These are phyloP conservation scores for Podospora appendiculata DNA, from an alignment of 495 filamentous ascomycete genomes.

Conservation along the genomic window DNA sequence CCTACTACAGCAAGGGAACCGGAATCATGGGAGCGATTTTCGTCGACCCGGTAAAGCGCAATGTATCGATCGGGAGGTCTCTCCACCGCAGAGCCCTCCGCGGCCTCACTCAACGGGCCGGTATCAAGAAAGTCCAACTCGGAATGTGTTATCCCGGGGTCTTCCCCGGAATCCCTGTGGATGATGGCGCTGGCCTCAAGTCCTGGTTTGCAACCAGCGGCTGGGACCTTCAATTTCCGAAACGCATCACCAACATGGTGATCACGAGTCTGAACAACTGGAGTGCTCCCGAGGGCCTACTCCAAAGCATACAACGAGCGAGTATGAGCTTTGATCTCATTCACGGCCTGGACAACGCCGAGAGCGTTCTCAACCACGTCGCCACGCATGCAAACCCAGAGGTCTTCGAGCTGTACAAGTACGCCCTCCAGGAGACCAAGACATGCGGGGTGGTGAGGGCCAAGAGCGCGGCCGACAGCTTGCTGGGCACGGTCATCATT, in stretches of 20 bases:
- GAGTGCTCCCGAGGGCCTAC: constrained; percentile 65
- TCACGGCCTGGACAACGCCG: constrained; percentile 70
- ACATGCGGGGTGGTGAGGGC: constrained; percentile 78
- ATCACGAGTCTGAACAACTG: constrained; percentile 61
- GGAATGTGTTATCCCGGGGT: constrained; percentile 71
- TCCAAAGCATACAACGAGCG: constrained; percentile 60
- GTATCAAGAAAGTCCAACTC: constrained; percentile 68
- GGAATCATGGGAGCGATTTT: constrained; percentile 78
- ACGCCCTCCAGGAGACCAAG: constrained; percentile 64
- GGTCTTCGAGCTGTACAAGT: constrained; percentile 72
- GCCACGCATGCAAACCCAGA: constrained; percentile 69
- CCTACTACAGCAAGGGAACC: constrained; percentile 67
- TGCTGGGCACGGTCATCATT: constrained; percentile 78
- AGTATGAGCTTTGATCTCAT: constrained; percentile 70
- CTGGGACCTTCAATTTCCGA: constrained; percentile 42
- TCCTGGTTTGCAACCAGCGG: constrained; percentile 46
- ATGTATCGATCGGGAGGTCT: constrained; percentile 78
- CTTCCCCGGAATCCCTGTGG: constrained; percentile 69
- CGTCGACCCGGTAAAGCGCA: constrained; percentile 74
- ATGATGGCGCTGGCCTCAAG: constrained; percentile 40
- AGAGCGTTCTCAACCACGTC: constrained; percentile 66
- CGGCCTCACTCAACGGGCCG: constrained; percentile 51
- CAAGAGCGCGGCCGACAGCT: constrained; percentile 55
- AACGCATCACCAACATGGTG: constrained; percentile 51
- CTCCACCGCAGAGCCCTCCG: constrained; percentile 77